Percentiles rank a stretch among this genome's conserved stretches.
Conservation (phyloP, 257 asterid species). For the Plantago elongata region DNA sequence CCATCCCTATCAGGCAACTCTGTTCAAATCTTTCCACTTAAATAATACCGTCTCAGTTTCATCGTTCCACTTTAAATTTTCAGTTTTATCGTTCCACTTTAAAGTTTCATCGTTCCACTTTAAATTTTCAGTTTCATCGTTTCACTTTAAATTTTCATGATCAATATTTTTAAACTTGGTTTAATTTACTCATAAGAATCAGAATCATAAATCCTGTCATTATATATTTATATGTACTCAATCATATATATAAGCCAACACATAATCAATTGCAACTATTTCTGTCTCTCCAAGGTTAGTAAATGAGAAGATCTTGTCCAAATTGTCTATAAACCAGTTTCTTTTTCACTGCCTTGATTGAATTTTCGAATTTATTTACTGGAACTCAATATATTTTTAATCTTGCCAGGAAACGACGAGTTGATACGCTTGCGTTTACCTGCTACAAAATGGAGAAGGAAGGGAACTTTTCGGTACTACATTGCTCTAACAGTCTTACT, state of each 20-base stretch:
- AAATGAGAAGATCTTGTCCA: slow-evolving; percentile 22
- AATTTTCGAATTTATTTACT: not conserved
- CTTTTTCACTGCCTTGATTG: not conserved
- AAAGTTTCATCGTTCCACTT: no score
- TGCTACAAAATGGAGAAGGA: slow-evolving; percentile 55
- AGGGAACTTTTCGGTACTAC: slow-evolving; percentile 53
- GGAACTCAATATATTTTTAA: slow-evolving; percentile 18
- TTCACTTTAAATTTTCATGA: no score
- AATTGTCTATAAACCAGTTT: slow-evolving; percentile 22
- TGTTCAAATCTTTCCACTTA: slow-evolving; percentile 14
- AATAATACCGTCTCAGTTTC: no score
- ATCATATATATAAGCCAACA: slow-evolving; percentile 1
- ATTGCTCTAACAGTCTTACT: not conserved
- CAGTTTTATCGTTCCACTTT: no score
- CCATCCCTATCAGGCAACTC: slow-evolving; percentile 22
- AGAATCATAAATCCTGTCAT: not conserved
- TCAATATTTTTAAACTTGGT: no score
- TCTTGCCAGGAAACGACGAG: slow-evolving; percentile 23
- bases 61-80: no score
- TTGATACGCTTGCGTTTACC: slow-evolving; percentile 27
- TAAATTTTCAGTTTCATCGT: no score
- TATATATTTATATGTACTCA: not conserved
- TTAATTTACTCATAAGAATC: no score
- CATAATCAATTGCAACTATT: no score
- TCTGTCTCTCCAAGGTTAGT: slow-evolving; percentile 19